Evolutionary conservation across 139 green algal genomes (phyloP), one percentile per base, ranked within the genome.

Genomic region (Chlamydomonas sp.): DNA sequence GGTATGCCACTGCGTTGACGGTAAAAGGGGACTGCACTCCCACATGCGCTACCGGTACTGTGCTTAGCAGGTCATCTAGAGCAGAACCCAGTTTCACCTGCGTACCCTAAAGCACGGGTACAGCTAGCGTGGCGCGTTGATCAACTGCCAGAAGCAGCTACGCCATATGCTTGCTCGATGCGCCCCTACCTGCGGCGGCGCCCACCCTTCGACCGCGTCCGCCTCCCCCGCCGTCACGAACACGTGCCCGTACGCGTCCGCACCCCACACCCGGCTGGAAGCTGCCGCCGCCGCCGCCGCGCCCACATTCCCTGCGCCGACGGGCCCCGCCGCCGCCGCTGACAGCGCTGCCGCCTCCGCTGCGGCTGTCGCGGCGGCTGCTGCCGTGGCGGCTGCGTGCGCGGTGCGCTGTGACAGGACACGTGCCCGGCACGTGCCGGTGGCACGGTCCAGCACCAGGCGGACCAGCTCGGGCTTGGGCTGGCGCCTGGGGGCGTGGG

Each of bases 391-490:
- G 31, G 58, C 84, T 18, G 61, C 75, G 16, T 20, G 17, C 58
- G 63, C 49, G 14, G 73, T 67, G 5, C 84, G 84, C 64, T 88
- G 84, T 0, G 63, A 72, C 8, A 88, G 74, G 14, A 83, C 75
- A 2, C 84, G 20, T 0, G 84, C 66, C 63, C 63, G 63, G 75
- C 63, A 78, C 80, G 57, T 84, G 71, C 60, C 60, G 31, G 64
- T 4, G 20, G 1, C 18, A 8, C 83, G 67, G 75, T 90, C 80
- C 7, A 90, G 66, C 14, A 76, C 74, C 1, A 90, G 64, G 2
- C 87, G 80, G 0, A 80, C 87, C 15, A 86, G 71, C 74, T 90
- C 87, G 49, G 87, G 87, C 66, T 86, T 86, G 9, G 79, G 71
- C 58, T 86, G 79, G 6, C 14, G 68, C 64, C 86, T 86, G 85